Evolutionary conservation across 2,329 filamentous ascomycete genomes (phyloP), one percentile per base, ranked within the genome.

Genomic region (Pseudovirgaria hyperparasitica): DNA sequence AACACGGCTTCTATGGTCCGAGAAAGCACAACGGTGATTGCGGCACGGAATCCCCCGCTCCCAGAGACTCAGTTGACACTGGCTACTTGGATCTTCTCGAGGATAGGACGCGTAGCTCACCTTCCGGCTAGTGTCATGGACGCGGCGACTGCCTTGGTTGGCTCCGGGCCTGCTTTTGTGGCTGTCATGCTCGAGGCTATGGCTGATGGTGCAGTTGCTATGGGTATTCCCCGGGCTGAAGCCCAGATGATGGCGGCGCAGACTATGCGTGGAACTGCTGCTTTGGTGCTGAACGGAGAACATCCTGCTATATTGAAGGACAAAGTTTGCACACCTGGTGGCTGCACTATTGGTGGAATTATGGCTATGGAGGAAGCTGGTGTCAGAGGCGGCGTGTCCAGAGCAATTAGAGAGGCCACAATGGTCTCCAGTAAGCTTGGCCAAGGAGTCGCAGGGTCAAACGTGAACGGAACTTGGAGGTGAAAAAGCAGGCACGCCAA

Each of bases 1-100:
- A 92, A 92, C 59, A 86, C 80, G 0, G 82, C 82, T 8, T 75
- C 76, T 15, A 66, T 81, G 25, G 77, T 92, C 31, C 62, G 81
- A 24, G 76, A 92, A 54, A 76, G 71, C 40, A 90, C 90, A 80
- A 87, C 62, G 6, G 63, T 90, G 28, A 77, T 92, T 39, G 74
- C 72, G 25, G 72, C 66, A 1, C 62, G 66, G 5, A 62, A 59
- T 6, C 70, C 74, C 6, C 65, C 73, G 3, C 58, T 82, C 9
- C 60, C 66, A 5, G 46, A 62, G 2, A 54, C 61, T 11, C 64
- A 65, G 16, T 58, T 67, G 45, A 33, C 44, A 11, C 63, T 86
- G 8, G 67, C 84, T 11, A 73, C 69, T 16, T 85, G 78, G 74
- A 79, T 86, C 42, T 87, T 87, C 62, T 70, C 63, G 45, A 67